These are phyloP conservation scores for Ophiostoma tasmaniense DNA, from an alignment of 2,329 filamentous ascomycete species.

Conservation along the genomic window DNA sequence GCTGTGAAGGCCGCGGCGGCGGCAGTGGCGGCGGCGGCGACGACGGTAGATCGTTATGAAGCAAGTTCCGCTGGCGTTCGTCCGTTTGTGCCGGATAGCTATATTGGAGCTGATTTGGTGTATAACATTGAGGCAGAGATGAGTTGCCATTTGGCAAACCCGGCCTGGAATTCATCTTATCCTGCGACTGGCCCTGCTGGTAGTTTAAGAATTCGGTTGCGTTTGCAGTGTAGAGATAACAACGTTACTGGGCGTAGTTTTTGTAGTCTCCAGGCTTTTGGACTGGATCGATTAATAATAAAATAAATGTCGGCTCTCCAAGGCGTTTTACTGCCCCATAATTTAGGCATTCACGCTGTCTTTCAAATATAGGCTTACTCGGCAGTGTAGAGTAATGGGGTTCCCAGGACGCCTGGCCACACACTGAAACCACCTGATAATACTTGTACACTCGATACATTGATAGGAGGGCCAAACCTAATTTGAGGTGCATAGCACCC, in stretches of 20 bases:
- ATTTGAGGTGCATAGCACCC: no score
- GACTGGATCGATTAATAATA: no score
- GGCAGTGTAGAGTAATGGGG: no score
- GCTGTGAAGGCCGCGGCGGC: neutral
- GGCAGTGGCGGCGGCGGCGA: neutral
- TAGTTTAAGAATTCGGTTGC: neutral
- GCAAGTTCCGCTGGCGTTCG: neutral
- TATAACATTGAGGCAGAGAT: neutral
- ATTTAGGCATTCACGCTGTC: neutral
- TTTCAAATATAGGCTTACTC: neutral
- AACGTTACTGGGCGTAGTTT: neutral
- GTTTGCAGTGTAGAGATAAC: neutral
- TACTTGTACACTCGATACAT: no score
- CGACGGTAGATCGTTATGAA: neutral
- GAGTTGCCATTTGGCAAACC: neutral
- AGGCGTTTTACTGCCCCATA: neutral
- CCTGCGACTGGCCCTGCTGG: neutral
- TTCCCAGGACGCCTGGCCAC: no score
- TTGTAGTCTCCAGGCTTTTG: neutral
- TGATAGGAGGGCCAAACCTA: no score
- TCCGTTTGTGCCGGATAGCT: neutral
- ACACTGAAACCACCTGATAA: no score
- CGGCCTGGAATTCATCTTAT: neutral
- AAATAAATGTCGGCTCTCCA: neutral
- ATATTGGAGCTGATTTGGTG: neutral